phyloP scores from a whole-genome alignment of 768 basidiomycete genomes.

The Suillus bovinus region DNA sequence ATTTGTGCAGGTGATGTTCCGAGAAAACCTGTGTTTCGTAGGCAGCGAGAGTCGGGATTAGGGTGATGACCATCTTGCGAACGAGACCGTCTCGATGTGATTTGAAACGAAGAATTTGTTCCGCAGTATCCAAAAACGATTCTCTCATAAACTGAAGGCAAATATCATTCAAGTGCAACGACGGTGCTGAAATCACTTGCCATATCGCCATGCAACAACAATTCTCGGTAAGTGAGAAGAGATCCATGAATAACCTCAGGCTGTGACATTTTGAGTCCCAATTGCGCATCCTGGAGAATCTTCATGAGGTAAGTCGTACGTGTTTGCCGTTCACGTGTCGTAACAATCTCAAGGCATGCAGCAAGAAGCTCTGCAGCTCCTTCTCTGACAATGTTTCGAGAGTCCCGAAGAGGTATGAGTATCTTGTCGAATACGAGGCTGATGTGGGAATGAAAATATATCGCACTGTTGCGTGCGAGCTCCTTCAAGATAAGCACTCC shows the following conservation, averaged over 20 bases:
- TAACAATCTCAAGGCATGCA: constrained; percentile 87
- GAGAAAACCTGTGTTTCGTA: constrained; percentile 94
- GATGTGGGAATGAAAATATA: constrained; percentile 87
- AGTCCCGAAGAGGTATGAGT: constrained; percentile 85
- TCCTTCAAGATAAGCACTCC: constrained; percentile 95
- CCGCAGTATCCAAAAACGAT: constrained; percentile 82
- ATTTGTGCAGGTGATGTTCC: constrained; percentile 87
- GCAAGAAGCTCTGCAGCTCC: constrained; percentile 93
- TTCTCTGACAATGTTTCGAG: constrained; percentile 87
- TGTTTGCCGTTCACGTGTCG: constrained; percentile 65
- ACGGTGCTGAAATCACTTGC: constrained; percentile 45
- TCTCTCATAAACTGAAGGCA: constrained; percentile 78
- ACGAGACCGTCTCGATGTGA: constrained; percentile 85
- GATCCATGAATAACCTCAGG: constrained; percentile 94
- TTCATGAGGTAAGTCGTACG: constrained; percentile 68
- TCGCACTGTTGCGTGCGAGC: constrained; percentile 85
- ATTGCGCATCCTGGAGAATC: constrained; percentile 88
- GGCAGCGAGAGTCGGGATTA: constrained; percentile 92
- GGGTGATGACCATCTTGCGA: constrained; percentile 91
- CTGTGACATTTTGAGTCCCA: constrained; percentile 73
- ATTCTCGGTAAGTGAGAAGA: constrained; percentile 85
- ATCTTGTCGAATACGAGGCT: constrained; percentile 90
- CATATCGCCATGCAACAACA: constrained; percentile 92
- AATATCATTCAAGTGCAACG: neutral
- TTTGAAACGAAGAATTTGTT: constrained; percentile 87